phyloP scores from a whole-genome alignment of 495 filamentous ascomycete genomes.

The Penicillium silybi region DNA sequence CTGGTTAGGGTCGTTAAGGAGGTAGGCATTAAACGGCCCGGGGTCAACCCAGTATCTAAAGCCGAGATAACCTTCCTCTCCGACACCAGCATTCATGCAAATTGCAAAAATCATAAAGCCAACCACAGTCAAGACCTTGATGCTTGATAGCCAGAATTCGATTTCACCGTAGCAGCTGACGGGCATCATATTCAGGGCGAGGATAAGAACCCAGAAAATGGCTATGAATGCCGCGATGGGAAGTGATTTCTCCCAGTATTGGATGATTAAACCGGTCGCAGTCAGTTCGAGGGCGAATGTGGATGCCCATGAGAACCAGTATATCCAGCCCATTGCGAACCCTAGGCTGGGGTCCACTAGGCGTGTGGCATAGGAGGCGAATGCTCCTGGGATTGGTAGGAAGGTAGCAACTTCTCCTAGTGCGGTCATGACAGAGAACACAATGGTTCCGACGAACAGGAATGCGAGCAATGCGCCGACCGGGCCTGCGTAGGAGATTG shows the following conservation, averaged over 20 bases:
- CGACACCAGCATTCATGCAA: conserved; percentile 55
- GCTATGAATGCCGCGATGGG: conserved; percentile 61
- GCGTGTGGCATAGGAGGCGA: conserved; percentile 62
- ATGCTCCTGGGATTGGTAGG: conserved; percentile 64
- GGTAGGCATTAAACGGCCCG: conserved; percentile 54
- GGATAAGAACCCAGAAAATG: conserved; percentile 60
- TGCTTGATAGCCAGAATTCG: conserved; percentile 55
- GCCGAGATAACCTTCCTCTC: conserved; percentile 48
- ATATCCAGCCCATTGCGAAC: not conserved
- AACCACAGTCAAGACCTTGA: conserved; percentile 56
- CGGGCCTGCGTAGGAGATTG: conserved; percentile 58
- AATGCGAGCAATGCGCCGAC: conserved; percentile 62
- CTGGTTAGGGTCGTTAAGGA: conserved; percentile 53
- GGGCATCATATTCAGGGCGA: conserved; percentile 56
- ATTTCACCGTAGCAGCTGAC: conserved; percentile 49
- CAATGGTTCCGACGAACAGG: conserved; percentile 48
- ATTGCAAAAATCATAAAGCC: conserved; percentile 57
- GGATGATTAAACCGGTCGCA: conserved; percentile 61
- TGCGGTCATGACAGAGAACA: conserved; percentile 46
- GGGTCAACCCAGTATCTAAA: conserved; percentile 60
- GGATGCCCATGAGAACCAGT: not conserved
- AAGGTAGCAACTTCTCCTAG: conserved; percentile 68
- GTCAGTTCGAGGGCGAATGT: conserved; percentile 61
- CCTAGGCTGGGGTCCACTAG: conserved; percentile 62
- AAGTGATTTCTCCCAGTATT: conserved; percentile 58